Evolutionary conservation across 2,329 filamentous ascomycete genomes (phyloP).

Genomic region (Dothistroma septosporum): DNA sequence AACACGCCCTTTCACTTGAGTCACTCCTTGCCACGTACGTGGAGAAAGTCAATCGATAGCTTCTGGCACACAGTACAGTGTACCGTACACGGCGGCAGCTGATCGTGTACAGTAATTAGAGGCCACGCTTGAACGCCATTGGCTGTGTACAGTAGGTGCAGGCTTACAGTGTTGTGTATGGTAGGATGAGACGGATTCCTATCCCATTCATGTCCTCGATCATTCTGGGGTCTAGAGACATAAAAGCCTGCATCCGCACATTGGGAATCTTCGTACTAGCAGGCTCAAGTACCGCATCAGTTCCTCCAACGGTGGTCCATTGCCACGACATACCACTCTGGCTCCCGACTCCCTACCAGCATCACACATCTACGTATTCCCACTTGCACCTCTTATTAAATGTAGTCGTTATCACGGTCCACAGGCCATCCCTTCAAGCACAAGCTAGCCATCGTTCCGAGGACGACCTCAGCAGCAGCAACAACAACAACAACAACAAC

Average conservation of each 20-base stretch:
- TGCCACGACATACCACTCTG: too few relatives aligned
- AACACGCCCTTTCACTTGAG: slow-evolving; percentile 1
- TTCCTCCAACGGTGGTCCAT: too few relatives aligned
- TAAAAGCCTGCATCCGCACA: neutral
- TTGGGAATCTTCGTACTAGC: neutral
- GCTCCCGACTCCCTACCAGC: too few relatives aligned
- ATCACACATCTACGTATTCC: too few relatives aligned
- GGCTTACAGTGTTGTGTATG: neutral
- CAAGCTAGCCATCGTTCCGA: too few relatives aligned
- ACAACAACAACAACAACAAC: too few relatives aligned
- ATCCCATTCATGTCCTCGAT: neutral
- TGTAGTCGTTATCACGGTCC: too few relatives aligned
- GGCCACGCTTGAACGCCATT: neutral
- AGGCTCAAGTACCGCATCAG: neutral
- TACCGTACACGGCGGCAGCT: neutral
- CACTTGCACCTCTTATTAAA: too few relatives aligned
- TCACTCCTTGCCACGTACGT: neutral
- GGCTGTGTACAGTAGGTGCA: neutral
- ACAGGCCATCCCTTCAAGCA: too few relatives aligned
- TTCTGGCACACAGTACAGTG: neutral
- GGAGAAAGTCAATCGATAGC: neutral
- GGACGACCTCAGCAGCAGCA: too few relatives aligned
- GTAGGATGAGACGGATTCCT: neutral
- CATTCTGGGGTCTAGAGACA: neutral
- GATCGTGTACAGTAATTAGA: neutral